Conservation (phyloP, 106 monocot genomes). For the Dendrobium chrysotoxum region DNA sequence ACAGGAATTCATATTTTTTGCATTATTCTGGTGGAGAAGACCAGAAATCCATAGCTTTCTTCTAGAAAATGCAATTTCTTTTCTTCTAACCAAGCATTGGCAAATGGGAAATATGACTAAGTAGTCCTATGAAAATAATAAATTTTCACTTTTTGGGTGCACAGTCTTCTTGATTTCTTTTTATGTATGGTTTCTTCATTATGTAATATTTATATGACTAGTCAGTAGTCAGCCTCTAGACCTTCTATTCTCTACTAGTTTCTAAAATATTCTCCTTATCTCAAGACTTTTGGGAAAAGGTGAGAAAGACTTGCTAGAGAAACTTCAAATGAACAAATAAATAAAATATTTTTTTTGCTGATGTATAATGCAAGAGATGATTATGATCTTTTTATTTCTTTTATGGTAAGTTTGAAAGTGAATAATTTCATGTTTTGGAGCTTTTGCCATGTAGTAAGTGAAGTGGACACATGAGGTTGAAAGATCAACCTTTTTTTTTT, state of each 20-base stretch:
- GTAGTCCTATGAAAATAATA: neutral
- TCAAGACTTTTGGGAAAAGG: neutral
- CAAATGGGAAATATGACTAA: no score
- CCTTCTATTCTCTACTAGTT: neutral
- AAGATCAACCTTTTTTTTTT: no score
- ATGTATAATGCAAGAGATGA: neutral
- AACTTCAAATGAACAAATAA: no score
- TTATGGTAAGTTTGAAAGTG: neutral
- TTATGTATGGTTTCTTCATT: neutral
- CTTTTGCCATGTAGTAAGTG: neutral
- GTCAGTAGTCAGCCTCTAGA: neutral
- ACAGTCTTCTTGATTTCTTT: neutral
- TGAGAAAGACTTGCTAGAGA: no score
- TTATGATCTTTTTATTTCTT: neutral
- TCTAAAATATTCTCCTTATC: neutral
- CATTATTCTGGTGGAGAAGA: no score
- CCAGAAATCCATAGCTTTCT: no score
- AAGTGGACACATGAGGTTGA: neutral
- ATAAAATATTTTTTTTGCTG: neutral
- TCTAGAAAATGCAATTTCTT: no score
- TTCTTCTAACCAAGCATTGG: no score
- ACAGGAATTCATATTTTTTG: no score
- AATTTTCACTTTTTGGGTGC: neutral
- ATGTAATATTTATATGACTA: neutral
- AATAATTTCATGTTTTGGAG: neutral